Evolutionary conservation across 192 early-diverging fungal genomes (phyloP), one percentile per base, ranked within the genome.

Genomic region (Pecoramyces ruminantium): DNA sequence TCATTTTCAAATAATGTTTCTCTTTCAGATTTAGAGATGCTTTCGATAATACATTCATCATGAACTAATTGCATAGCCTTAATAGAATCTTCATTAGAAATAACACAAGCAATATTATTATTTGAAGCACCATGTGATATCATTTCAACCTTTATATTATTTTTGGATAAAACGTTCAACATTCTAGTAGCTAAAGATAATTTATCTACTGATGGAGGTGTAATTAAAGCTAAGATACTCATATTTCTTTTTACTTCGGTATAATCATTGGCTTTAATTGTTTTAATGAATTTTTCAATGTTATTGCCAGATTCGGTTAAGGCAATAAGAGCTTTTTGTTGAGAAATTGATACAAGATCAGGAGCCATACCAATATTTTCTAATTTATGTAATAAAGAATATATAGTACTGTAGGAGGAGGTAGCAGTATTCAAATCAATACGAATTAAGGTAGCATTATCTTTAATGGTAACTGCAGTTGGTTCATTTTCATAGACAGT

Each of bases 401-500:
- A n/a, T n/a, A 67, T 67, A n/a, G 51, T 67, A 67, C 18, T 25
- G n/a, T 25, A n/a, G 25, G 51, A 67, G 0, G 51, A 67, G 8
- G 51, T n/a, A 21, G 25, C 2, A 9, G 51, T 67, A 67, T 67
- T n/a, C n/a, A 67, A 67, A n/a, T 67, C 51, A 67, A 67, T 67
- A n/a, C n/a, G 51, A n/a, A 67, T 67, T 67, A 67, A 67, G 18
- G 51, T 67, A 67, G 9, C 94, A 80, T 95, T 91, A 83, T 99
- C 96, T 82, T 99, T 99, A 88, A 99, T 97, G 29, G 96, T 99
- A 28, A 97, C 95, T 42, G 97, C 97, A 0, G 96, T 99, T 29
- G 51, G 51, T 67, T 67, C 51, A 67, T 67, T 67, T 67, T 67
- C 51, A 67, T 67, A 67, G 2, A 67, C 9, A 9, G 51, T 67